Evolutionary conservation across 208 protist species (phyloP).

Genomic region (Crithidia brevicula): DNA sequence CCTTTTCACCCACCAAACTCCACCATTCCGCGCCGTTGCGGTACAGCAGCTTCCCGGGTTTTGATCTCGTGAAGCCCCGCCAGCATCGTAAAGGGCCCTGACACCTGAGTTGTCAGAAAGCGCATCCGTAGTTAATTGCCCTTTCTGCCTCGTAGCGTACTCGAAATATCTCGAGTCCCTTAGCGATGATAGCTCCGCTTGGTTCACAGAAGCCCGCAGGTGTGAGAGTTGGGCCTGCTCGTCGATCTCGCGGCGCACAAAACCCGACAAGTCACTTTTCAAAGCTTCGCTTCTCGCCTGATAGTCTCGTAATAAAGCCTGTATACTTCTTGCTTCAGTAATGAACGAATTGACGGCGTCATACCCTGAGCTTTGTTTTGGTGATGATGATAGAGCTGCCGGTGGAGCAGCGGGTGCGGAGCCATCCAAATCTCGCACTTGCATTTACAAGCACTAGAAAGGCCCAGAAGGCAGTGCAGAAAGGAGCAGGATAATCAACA

Average conservation of each 20-base stretch:
- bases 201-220: constrained; percentile 17
- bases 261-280: constrained; percentile 10
- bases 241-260: constrained; percentile 28
- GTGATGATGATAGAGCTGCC: not conserved
- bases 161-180: constrained; percentile 21
- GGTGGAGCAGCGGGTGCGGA: not conserved
- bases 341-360: not conserved
- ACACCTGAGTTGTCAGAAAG: too few species aligned
- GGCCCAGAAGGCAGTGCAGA: too few species aligned
- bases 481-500: too few species aligned
- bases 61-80: too few species aligned
- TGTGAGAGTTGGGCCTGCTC: constrained; percentile 25
- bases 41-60: too few species aligned
- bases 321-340: constrained; percentile 21
- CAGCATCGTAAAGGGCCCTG: too few species aligned
- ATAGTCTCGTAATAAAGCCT: constrained; percentile 17
- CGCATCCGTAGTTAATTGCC: too few species aligned
- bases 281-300: not conserved
- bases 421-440: not conserved
- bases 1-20: constrained; percentile 10
- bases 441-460: not conserved
- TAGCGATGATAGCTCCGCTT: constrained; percentile 11
- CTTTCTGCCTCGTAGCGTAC: constrained; percentile 2
- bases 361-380: not conserved
- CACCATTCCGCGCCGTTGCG: not conserved